Evolutionary conservation across 371 early-diverging fungal genomes (phyloP), one percentile per base, ranked within the genome.

Genomic region (Dinochytrium kinnereticum): DNA sequence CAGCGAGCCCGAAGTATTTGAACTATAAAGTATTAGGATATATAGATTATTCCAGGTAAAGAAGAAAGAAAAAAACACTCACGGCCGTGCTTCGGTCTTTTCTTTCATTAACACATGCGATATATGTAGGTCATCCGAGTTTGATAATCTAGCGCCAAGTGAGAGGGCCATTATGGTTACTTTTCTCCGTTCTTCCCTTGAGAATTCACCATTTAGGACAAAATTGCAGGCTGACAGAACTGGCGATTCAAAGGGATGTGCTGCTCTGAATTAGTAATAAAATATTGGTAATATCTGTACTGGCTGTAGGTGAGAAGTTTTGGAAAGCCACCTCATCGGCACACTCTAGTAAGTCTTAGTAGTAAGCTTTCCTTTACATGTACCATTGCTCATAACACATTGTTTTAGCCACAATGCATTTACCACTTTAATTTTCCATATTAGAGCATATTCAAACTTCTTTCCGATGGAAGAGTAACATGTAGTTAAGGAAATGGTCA

Each of bases 361-460:
- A 26, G 19, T 44, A 44, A 19, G 7, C 13, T 44, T 13, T 7
- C 17, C 2, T 36, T 40, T 2, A 65, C 17, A 21, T 65, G 1
- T 5, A 75, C 75, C 75, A 26, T 51, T 33, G n/a, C 28, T 59
- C 19, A 19, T 0, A 0, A 37, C 30, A 26, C 70, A 75, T 30
- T 70, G 31, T 2, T 28, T 17, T 1, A 75, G n/a, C 76, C 76
- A 75, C 1, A 36, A 31, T n/a, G 15, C 10, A 33, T 21, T 28
- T 13, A 71, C 76, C 0, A 69, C 61, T 7, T 7, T 1, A 24
- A 75, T 55, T 21, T 65, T 65, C 34, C 57, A 36, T 34, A 49
- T 64, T 10, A 34, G 28, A 26, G 76, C 76, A 50, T 66, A 71
- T n/a, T 66, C 70, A 38, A n/a, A 70, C 49, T 75, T 75, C 31